Conservation (phyloP, 257 asterid species). For the Solanum megistacrolobum region DNA sequence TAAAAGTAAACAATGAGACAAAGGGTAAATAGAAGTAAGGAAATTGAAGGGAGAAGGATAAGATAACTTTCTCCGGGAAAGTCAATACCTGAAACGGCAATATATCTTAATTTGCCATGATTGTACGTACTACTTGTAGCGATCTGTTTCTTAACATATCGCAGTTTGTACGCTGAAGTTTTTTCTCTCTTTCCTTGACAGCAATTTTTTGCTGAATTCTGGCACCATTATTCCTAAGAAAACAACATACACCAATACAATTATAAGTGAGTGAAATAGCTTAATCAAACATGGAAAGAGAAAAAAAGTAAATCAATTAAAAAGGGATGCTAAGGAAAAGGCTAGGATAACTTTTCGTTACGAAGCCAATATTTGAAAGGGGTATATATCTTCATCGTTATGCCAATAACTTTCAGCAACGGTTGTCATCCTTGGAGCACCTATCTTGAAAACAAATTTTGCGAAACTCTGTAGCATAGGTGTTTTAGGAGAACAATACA, state of each 20-base stretch:
- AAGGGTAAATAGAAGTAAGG: background rate
- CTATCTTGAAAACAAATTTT: background rate
- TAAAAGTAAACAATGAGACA: background rate
- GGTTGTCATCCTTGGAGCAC: background rate
- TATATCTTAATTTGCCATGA: too few relatives aligned
- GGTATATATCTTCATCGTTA: background rate
- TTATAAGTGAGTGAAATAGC: background rate
- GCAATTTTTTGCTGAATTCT: background rate
- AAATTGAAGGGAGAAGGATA: too few relatives aligned
- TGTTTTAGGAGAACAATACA: background rate
- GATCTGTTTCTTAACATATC: background rate
- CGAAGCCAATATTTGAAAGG: background rate
- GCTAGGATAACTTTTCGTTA: background rate
- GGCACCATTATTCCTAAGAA: too few relatives aligned
- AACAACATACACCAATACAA: too few relatives aligned
- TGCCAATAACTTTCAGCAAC: background rate
- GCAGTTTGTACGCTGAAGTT: background rate
- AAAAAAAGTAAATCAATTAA: background rate
- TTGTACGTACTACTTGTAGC: too few relatives aligned
- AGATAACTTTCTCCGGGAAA: too few relatives aligned
- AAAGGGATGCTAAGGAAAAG: background rate
- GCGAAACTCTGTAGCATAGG: background rate
- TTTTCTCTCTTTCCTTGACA: background rate
- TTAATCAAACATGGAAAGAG: background rate
- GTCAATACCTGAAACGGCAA: too few relatives aligned